Conservation (phyloP, 441 rosid genomes). For the Populus hybrid region DNA sequence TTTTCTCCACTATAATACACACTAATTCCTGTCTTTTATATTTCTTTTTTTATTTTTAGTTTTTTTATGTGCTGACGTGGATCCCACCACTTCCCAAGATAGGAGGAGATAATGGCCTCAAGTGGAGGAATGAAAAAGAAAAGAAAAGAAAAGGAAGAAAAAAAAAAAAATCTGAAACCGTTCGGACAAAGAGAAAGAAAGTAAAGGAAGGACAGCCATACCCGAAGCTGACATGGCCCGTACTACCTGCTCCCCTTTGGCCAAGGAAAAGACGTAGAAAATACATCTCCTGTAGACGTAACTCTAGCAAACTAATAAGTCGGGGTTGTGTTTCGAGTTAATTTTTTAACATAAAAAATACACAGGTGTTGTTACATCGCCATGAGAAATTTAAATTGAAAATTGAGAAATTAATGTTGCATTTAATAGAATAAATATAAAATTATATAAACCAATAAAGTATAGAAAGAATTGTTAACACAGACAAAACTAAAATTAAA, state of each 20-base stretch:
- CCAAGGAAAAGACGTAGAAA: slow-evolving; percentile 22
- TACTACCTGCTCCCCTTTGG: slow-evolving; percentile 19
- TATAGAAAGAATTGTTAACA: too few species aligned
- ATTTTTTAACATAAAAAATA: too few species aligned
- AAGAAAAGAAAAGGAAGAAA: not conserved
- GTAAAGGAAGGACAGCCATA: slow-evolving; percentile 10
- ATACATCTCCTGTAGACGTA: slow-evolving; percentile 18
- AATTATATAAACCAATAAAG: too few species aligned
- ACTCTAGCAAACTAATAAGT: not conserved
- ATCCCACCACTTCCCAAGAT: slow-evolving; percentile 34
- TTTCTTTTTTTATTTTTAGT: not conserved
- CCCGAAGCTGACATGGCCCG: slow-evolving; percentile 39
- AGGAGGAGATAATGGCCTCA: slow-evolving; percentile 18
- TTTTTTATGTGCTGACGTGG: slow-evolving; percentile 12
- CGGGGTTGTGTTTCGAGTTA: too few species aligned
- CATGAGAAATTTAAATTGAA: too few species aligned
- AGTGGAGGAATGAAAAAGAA: not conserved
- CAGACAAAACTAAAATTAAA: too few species aligned
- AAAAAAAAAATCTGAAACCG: not conserved
- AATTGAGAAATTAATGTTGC: too few species aligned
- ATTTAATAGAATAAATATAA: too few species aligned
- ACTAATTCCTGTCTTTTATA: not conserved
- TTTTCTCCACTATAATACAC: not conserved
- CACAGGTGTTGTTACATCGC: too few species aligned
- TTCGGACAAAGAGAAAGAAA: too few species aligned